Base-by-base conservation (phyloP, 768 basidiomycete species). In the Macrolepiota albuminosa region DNA sequence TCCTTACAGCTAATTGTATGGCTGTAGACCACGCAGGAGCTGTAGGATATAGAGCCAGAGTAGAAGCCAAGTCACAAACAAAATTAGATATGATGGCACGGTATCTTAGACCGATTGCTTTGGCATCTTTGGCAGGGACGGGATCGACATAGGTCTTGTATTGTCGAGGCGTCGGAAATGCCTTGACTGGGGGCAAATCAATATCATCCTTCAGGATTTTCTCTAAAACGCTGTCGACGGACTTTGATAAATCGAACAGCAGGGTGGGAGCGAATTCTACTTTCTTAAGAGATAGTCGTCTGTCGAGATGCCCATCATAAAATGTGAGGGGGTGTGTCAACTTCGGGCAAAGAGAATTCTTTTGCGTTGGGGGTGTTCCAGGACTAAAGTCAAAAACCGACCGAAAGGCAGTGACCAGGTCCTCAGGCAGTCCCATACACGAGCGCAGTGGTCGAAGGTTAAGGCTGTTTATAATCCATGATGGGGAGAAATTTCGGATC, bases 261-360 rank as follows among this genome's bases (percentile, higher is more conserved):
- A 57, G 33, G 3, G 48, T 45, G 10, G 59, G 59, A 4, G 50
- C 21, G 2, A 31, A 47, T 39, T 14, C 18, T 10, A 60, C 49
- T 16, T 6, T 31, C 36, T 45, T 60, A 2, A 60, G 46, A 16
- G 56, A 26, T 1, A 61, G 56, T 16, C 45, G 60, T 42, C 47
- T 36, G 42, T 61, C 60, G 11, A 61, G 50, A n/a, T 61, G 60
- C 13, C 31, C 39, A 45, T 61, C 60, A 26, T 61, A 61, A 26
- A 61, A 61, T 3, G 60, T 14, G 16, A 53, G 40, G 4, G 58
- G 58, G 9, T 50, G 50, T 0, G 51, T 46, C 34, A 51, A 36
- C 2, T 36, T 36, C 11, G 50, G 50, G 5, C 50, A 51, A 33
- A 6, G 34, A 1, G 50, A 51, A 14, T 51, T 37, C 50, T 37